A percentile compares a stretch with the other conserved stretches of the same genome.
These are phyloP conservation scores for Diaporthe amygdali DNA, from an alignment of 2,329 filamentous ascomycete genomes.

Conservation along the genomic window DNA sequence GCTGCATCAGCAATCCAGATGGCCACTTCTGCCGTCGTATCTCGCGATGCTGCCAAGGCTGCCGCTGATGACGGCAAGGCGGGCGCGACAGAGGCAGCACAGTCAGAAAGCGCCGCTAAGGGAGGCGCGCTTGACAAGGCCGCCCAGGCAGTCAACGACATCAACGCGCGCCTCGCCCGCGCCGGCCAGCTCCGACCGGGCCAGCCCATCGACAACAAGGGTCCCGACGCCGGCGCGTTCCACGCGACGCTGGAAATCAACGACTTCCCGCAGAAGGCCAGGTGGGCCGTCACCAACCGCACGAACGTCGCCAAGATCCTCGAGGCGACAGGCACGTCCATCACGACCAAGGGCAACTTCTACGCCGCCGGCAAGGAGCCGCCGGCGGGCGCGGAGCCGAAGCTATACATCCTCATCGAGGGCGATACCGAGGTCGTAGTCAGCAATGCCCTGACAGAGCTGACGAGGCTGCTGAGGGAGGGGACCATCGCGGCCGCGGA, in stretches of 20 bases:
- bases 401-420: constrained; percentile 96
- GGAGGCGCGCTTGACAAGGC: constrained; percentile 79
- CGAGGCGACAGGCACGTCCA: constrained; percentile 91
- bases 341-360: constrained; percentile 95
- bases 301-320: constrained; percentile 99
- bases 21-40: constrained; percentile 61
- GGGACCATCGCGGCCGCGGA: constrained; percentile 89
- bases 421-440: constrained; percentile 95
- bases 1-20: constrained; percentile 70
- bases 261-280: constrained; percentile 97
- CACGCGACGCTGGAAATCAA: constrained; percentile 99
- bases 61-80: constrained; percentile 43
- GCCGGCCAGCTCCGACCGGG: constrained; percentile 89
- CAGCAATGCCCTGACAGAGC: constrained; percentile 85
- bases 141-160: constrained; percentile 86
- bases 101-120: constrained; percentile 47
- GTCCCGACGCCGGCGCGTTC: constrained; percentile 94
- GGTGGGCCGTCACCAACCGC: constrained; percentile 97
- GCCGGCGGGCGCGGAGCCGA: constrained; percentile 76
- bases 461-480: constrained; percentile 87
- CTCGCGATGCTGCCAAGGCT: constrained; percentile 56
- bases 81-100: constrained; percentile 36
- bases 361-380: constrained; percentile 85
- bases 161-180: constrained; percentile 88
- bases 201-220: constrained; percentile 97